Base-by-base conservation (phyloP, 2,329 filamentous ascomycete genomes). In the Nothopassalora personata region DNA sequence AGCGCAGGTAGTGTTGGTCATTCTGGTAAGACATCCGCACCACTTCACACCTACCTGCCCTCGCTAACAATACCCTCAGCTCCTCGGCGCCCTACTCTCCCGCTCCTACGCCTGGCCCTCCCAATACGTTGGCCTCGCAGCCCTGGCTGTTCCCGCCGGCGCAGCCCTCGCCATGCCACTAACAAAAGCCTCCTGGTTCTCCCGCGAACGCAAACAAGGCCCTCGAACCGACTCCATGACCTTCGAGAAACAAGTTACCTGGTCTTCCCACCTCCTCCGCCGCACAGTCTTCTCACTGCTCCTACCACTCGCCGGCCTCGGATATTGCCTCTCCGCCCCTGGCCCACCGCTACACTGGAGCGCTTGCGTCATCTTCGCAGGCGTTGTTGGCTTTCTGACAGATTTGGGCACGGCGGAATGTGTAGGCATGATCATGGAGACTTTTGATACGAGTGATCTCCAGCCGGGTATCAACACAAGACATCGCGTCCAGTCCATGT, bases 361-460 rank as follows among this genome's bases (percentile, higher is more conserved):
- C n/a, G 75, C 86, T 0, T 89, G 88, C 3, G 85, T 86, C 4
- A 70, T 86, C 2, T 85, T 91, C 64, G 86, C 87, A 0, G 82
- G 81, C 0, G 71, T 84, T 4, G 81, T 91, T 13, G 88, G 87
- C 0, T 90, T 90, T 66, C 76, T 91, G 5, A 87, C 86, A 1
- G 86, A 85, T 54, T 81, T 93, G 9, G 88, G 87, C 1, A 85
- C 90, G 49, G 83, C 88, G 2, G 89, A 92, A 73, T 91, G 88
- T 72, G 84, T 87, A 63, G 87, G 88, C 0, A 75, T 92, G 33
- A 82, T 91, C 70, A 91, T 92, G 88, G 88, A 91, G 69, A 86
- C 86, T 0, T 92, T 87, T 71, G 89, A 92, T 70, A 89, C 86
- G n/a, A 90, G 86, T 45, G 89, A 92, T 71, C 78, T 92, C 4